Conservation (phyloP, 768 basidiomycete species). For the Amylocystis lapponica region DNA sequence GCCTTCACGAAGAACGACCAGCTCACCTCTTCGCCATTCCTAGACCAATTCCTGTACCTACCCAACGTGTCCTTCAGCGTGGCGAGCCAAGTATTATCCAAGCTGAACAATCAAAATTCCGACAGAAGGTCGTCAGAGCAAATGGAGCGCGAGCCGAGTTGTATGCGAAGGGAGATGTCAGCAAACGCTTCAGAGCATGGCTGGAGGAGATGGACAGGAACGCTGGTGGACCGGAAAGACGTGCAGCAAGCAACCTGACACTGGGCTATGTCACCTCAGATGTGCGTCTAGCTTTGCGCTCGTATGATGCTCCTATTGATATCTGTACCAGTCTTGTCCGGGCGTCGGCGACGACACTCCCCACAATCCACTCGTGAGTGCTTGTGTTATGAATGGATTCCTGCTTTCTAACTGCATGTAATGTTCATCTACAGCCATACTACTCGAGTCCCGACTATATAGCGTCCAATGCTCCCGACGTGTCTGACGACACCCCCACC, state of each 20-base stretch:
- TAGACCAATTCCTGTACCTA: slow-evolving; percentile 57
- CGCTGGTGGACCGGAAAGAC: slow-evolving; percentile 29
- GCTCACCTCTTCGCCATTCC: slow-evolving; percentile 66
- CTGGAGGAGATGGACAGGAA: slow-evolving; percentile 47
- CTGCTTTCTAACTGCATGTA: no score
- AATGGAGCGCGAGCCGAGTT: slow-evolving; percentile 32
- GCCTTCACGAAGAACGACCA: slow-evolving; percentile 78
- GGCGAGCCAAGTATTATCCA: slow-evolving; percentile 48
- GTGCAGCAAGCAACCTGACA: slow-evolving; percentile 45
- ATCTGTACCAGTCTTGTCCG: slow-evolving; percentile 45
- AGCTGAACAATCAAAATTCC: slow-evolving; percentile 43
- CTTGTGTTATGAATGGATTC: not conserved
- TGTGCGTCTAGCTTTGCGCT: slow-evolving; percentile 35
- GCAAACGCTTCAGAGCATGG: slow-evolving; percentile 48
- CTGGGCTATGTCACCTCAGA: slow-evolving; percentile 72
- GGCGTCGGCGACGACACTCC: slow-evolving; percentile 68
- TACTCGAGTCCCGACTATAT: slow-evolving; percentile 52
- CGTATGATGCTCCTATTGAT: not conserved
- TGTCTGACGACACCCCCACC: slow-evolving; percentile 43
- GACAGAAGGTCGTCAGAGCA: slow-evolving; percentile 25
- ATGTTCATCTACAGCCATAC: slow-evolving; percentile 38
- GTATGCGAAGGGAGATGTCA: slow-evolving; percentile 46
- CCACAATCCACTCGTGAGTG: slow-evolving; percentile 45
- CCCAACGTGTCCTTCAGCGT: slow-evolving; percentile 42
- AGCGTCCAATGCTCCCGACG: slow-evolving; percentile 45